Percentiles rank a stretch among this genome's conserved stretches.
Conservation (phyloP, 305 asterid species). For the Withania somnifera region DNA sequence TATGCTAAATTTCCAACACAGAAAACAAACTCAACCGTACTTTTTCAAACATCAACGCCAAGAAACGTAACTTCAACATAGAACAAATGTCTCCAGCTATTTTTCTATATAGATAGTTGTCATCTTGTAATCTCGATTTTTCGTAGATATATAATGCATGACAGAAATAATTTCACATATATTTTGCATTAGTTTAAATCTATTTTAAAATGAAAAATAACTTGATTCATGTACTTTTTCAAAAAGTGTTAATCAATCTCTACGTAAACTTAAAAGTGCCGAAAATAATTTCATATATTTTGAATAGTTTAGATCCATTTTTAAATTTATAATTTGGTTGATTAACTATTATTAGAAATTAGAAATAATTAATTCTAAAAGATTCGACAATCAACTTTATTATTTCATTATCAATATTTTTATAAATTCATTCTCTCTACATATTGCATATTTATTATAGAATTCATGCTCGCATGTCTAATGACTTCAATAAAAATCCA, state of each 20-base stretch:
- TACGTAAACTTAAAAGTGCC: too few relatives aligned
- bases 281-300: background rate
- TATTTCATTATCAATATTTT: background rate
- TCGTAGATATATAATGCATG: background rate
- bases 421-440: background rate
- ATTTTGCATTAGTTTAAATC: background rate
- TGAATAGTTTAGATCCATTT: background rate
- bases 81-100: background rate
- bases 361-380: background rate
- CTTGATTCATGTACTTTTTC: background rate
- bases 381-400: background rate
- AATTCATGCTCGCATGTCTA: background rate
- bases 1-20: background rate
- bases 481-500: background rate
- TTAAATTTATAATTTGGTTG: background rate
- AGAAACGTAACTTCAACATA: background rate
- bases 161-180: background rate
- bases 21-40: background rate
- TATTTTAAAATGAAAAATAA: background rate
- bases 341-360: too few relatives aligned
- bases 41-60: background rate
- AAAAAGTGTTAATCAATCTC: background rate
- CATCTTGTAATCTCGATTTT: background rate
- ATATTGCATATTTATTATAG: background rate
- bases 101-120: background rate